Evolutionary conservation across 2,329 filamentous ascomycete genomes (phyloP).

Genomic region (Arthrobotrys conoides): DNA sequence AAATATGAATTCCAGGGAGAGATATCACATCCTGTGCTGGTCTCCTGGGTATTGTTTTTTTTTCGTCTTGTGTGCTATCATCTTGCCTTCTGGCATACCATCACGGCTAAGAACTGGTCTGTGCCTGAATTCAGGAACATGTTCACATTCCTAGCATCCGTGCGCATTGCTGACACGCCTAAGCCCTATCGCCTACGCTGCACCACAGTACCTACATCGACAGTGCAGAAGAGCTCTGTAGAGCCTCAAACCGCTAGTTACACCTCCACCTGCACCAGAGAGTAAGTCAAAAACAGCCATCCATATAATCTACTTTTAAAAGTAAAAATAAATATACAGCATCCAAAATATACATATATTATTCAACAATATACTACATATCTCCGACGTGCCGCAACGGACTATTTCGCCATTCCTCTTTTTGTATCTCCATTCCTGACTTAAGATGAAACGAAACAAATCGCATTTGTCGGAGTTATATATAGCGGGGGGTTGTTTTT

Average conservation of each 20-base stretch:
- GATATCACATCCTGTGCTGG: neutral
- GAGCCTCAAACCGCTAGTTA: conserved; percentile 36
- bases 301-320: neutral
- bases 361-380: neutral
- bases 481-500: conserved; percentile 23
- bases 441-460: conserved; percentile 55
- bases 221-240: conserved; percentile 24
- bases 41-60: neutral
- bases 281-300: neutral
- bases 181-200: conserved; percentile 26
- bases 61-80: neutral
- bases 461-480: conserved; percentile 41
- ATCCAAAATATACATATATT: neutral
- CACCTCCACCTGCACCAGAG: neutral
- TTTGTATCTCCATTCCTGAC: conserved; percentile 14
- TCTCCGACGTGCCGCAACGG: conserved; percentile 32
- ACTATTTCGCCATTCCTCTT: conserved; percentile 6
- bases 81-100: neutral
- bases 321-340: neutral
- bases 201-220: conserved; percentile 2
- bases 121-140: conserved; percentile 55
- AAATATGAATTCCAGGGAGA: neutral
- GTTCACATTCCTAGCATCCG: conserved; percentile 37
- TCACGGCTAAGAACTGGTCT: conserved; percentile 43
- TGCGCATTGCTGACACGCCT: conserved; percentile 46